Conservation (phyloP, 2,329 filamentous ascomycete species). For the Colletotrichum somersetense region DNA sequence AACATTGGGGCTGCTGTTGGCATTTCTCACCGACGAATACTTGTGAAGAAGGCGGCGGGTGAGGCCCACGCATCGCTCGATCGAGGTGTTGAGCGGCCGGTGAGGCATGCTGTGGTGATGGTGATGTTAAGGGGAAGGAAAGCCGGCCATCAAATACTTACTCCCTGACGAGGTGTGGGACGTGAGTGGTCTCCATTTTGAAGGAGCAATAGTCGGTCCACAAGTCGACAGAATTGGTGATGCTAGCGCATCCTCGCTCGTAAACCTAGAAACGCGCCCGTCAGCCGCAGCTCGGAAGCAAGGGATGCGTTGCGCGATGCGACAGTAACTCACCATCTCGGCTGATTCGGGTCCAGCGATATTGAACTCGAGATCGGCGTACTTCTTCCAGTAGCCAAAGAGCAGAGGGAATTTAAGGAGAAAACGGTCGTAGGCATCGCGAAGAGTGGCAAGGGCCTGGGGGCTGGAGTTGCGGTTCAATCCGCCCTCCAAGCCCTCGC, state of each 20-base stretch:
- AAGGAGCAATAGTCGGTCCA: constrained; percentile 98
- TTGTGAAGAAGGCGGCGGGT: constrained; percentile 53
- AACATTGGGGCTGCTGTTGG: constrained; percentile 70
- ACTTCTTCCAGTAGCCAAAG: constrained; percentile 99
- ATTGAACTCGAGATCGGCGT: constrained; percentile 96
- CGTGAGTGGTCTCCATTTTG: constrained; percentile 97
- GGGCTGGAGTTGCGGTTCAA: constrained; percentile 97
- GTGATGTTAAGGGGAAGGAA: constrained; percentile 76
- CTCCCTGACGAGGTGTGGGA: constrained; percentile 97
- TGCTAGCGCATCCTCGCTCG: constrained; percentile 92
- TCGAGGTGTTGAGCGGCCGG: constrained; percentile 57
- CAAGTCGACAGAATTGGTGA: constrained; percentile 92
- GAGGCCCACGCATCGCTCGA: constrained; percentile 45
- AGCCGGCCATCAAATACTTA: constrained; percentile 82
- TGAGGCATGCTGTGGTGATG: constrained; percentile 59
- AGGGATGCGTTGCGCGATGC: constrained; percentile 27
- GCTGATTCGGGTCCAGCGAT: constrained; percentile 97
- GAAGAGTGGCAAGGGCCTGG: constrained; percentile 87
- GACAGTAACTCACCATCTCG: constrained; percentile 80
- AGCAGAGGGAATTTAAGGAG: constrained; percentile 94
- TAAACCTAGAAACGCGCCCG: constrained; percentile 75
- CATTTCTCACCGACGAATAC: constrained; percentile 77
- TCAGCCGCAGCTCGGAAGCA: constrained; percentile 12
- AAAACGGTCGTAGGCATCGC: constrained; percentile 91
- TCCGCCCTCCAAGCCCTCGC: constrained; percentile 89